Evolutionary conservation across 352 stramenopile genomes (phyloP).

Genomic region (Globisporangium apiculatum): DNA sequence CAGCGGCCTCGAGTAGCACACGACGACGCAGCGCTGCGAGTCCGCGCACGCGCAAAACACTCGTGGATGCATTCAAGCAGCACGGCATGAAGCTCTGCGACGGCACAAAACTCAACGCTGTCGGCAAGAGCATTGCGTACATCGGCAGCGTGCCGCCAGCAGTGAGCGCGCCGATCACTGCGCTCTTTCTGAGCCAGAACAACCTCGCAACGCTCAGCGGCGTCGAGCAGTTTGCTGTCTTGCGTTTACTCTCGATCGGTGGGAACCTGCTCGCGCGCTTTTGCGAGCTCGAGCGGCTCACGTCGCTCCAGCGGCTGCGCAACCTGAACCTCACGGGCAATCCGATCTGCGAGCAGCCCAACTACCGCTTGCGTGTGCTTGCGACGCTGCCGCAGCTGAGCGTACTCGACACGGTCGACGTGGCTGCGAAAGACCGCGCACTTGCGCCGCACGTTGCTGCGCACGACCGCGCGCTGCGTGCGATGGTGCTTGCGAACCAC

Average conservation of each 20-base stretch:
- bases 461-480: slow-evolving; percentile 42
- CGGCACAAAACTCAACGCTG: slow-evolving; percentile 65
- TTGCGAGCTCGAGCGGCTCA: slow-evolving; percentile 30
- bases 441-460: slow-evolving; percentile 37
- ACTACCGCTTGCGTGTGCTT: slow-evolving; percentile 61
- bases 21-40: not conserved
- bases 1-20: too few relatives aligned
- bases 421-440: slow-evolving; percentile 52
- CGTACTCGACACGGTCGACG: slow-evolving; percentile 52
- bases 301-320: slow-evolving; percentile 30
- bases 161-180: slow-evolving; percentile 34
- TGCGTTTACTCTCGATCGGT: slow-evolving; percentile 60
- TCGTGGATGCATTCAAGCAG: slow-evolving; percentile 63
- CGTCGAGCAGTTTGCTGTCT: slow-evolving; percentile 48
- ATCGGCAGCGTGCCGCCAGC: slow-evolving; percentile 44
- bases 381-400: slow-evolving; percentile 35
- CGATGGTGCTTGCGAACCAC: slow-evolving; percentile 57
- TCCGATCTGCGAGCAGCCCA: slow-evolving; percentile 59
- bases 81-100: slow-evolving; percentile 63
- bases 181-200: slow-evolving; percentile 82
- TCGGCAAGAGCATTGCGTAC: slow-evolving; percentile 42
- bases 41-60: slow-evolving; percentile 24
- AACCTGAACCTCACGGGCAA: slow-evolving; percentile 73
- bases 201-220: slow-evolving; percentile 40
- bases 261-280: slow-evolving; percentile 49